Base-by-base conservation (phyloP, 768 basidiomycete genomes). In the Hypholoma fasciculare region DNA sequence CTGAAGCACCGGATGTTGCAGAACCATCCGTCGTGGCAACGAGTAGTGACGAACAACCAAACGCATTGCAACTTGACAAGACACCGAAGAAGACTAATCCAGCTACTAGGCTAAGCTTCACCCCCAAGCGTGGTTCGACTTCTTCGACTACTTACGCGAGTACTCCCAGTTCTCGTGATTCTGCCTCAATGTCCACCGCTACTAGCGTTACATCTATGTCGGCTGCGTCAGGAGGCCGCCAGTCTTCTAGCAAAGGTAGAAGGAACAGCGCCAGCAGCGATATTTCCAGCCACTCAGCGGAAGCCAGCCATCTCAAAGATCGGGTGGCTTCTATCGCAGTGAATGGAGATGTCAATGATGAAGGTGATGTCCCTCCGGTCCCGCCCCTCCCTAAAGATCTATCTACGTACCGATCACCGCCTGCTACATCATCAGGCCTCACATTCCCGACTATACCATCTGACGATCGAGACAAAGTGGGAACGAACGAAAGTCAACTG, bases 351-450 rank as follows among this genome's bases (percentile, higher is more conserved):
- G 72, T 73, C 43, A 71, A 75, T 43, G 89, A 91, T 57, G 85
- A 84, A 63, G 75, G 76, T 58, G 66, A 76, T 56, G 95, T 97
- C n/a, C 95, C 95, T 16, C 94, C 94, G 26, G 94, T 96, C 3
- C 95, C 94, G 37, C 95, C 94, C 38, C 76, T 97, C 26, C 94
- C 94, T 43, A 96, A 97, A 75, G 92, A 94, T 66, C 72, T 94
- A 54, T 86, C 88, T n/a, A 84, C 74, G 19, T 91, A 86, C 74
- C 86, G 85, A 52, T 87, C 89, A 1, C 89, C 89, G 20, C 86
- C 85, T 16, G 74, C 81, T 19, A 81, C 86, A 16, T 81, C 89
- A 16, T 75, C 86, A 23, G 76, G 78, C 44, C 72, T 84, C 51
- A 67, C 76, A 17, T 83, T 86, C 63, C 83, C 88, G 30, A 65